These are phyloP conservation scores for Aspergillus uvarum DNA, from an alignment of 2,329 filamentous ascomycete species.

Conservation along the genomic window DNA sequence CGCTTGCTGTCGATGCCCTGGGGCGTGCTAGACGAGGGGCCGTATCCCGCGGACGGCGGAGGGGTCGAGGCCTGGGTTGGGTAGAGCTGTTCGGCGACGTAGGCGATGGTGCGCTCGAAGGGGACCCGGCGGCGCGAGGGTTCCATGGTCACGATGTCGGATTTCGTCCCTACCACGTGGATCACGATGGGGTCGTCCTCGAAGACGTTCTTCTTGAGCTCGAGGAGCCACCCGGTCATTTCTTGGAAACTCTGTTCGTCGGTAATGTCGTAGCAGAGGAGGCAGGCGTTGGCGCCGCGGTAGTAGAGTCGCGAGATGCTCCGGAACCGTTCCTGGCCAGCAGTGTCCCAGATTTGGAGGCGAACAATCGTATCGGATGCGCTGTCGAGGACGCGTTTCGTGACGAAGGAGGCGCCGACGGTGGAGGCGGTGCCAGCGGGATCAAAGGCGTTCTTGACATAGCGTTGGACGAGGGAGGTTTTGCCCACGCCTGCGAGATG, in stretches of 20 bases:
- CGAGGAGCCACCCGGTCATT: slow-evolving; percentile 87
- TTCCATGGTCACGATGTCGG: slow-evolving; percentile 84
- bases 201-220: slow-evolving; percentile 74
- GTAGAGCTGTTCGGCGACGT: slow-evolving; percentile 87
- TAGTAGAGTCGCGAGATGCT: slow-evolving; percentile 96
- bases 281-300: slow-evolving; percentile 87
- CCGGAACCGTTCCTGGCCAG: slow-evolving; percentile 91
- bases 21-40: slow-evolving; percentile 23
- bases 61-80: slow-evolving; percentile 68
- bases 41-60: slow-evolving; percentile 59
- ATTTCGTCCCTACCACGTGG: slow-evolving; percentile 93
- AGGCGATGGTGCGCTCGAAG: slow-evolving; percentile 93
- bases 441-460: slow-evolving; percentile 47
- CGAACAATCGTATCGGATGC: slow-evolving; percentile 84
- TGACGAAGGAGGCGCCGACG: slow-evolving; percentile 77
- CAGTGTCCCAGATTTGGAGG: slow-evolving; percentile 96
- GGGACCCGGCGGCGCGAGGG: slow-evolving; percentile 77
- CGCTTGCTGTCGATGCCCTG: slow-evolving; percentile 46
- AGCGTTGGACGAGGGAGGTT: slow-evolving; percentile 53
- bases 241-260: slow-evolving; percentile 81
- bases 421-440: slow-evolving; percentile 57
- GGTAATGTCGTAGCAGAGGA: slow-evolving; percentile 93
- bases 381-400: slow-evolving; percentile 75
- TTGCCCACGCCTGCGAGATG: slow-evolving; percentile 50
- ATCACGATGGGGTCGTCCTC: slow-evolving; percentile 72